Evolutionary conservation across 1,284 basidiomycete genomes (phyloP).

Genomic region (Polyporus tsugae): DNA sequence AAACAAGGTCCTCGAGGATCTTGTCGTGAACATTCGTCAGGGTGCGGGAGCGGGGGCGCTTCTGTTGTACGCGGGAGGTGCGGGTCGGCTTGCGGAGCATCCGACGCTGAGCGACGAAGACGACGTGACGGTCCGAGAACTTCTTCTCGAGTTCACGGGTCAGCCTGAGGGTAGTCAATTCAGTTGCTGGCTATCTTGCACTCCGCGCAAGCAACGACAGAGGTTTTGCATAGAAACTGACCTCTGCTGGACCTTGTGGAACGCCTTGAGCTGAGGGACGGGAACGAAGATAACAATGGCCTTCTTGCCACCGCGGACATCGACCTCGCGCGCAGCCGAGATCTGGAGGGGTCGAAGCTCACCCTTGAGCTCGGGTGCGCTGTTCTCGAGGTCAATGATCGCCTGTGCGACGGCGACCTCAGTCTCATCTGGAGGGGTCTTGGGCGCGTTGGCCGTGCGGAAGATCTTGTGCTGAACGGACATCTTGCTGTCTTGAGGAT

Average conservation of each 20-base stretch:
- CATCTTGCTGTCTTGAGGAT: constrained; percentile 61
- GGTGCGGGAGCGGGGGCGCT: constrained; percentile 96
- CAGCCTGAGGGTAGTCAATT: constrained; percentile 65
- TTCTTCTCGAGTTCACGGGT: constrained; percentile 99
- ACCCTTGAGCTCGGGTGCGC: constrained; percentile 96
- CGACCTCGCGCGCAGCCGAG: constrained; percentile 97
- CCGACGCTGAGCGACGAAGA: constrained; percentile 98
- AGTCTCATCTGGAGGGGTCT: constrained; percentile 89
- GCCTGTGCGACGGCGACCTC: constrained; percentile 96
- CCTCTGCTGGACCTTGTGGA: constrained; percentile 99
- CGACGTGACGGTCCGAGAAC: constrained; percentile 98
- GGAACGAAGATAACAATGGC: constrained; percentile 99
- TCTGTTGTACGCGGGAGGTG: constrained; percentile 92
- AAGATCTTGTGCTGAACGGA: constrained; percentile 88
- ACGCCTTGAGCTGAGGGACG: constrained; percentile 97
- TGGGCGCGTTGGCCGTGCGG: constrained; percentile 96
- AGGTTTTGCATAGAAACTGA: constrained; percentile 49
- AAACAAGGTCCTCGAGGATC: constrained; percentile 99
- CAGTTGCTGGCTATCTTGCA: neutral
- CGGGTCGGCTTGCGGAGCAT: constrained; percentile 98
- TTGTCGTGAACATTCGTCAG: constrained; percentile 98
- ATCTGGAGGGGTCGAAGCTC: constrained; percentile 98
- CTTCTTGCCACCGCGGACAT: constrained; percentile 99
- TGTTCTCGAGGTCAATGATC: constrained; percentile 96
- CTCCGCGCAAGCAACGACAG: neutral